These are phyloP conservation scores for Flaveria linearis DNA, from an alignment of 129 eudicot genomes.

Conservation along the genomic window DNA sequence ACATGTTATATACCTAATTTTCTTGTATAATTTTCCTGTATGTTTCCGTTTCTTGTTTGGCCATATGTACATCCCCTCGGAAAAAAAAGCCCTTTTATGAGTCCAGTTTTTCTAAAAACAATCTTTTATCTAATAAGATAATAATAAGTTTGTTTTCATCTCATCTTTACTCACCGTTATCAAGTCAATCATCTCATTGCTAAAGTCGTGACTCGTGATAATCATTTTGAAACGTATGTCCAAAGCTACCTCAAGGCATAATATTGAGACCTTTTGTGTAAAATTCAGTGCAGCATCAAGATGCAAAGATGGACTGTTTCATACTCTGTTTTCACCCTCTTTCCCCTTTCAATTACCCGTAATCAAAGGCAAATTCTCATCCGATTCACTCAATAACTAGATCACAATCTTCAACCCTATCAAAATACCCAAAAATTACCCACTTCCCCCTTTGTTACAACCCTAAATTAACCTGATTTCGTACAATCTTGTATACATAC, in stretches of 20 bases:
- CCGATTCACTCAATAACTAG: conserved; percentile 29
- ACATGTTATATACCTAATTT: no score
- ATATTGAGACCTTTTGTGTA: conserved; percentile 27
- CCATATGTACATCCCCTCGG: no score
- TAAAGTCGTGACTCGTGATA: background rate
- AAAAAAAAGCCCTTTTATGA: no score
- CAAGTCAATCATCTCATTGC: no score
- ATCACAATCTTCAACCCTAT: conserved; percentile 19
- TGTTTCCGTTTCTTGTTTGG: no score
- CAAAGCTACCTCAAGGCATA: background rate
- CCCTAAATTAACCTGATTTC: conserved; percentile 27
- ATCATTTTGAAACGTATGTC: background rate
- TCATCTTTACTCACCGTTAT: no score
- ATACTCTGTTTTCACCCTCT: conserved; percentile 17
- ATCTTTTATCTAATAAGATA: no score
- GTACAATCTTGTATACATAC: conserved; percentile 25
- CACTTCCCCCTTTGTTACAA: conserved; percentile 12
- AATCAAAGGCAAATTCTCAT: conserved; percentile 2
- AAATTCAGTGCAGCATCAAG: conserved; percentile 14
- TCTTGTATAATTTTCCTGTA: no score
- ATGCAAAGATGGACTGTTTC: conserved; percentile 27
- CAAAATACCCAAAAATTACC: background rate
- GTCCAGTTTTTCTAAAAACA: no score
- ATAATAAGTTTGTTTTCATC: no score
- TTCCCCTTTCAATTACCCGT: conserved; percentile 30